Evolutionary conservation across 2,329 filamentous ascomycete species (phyloP).

Genomic region (Alternaria dauci): DNA sequence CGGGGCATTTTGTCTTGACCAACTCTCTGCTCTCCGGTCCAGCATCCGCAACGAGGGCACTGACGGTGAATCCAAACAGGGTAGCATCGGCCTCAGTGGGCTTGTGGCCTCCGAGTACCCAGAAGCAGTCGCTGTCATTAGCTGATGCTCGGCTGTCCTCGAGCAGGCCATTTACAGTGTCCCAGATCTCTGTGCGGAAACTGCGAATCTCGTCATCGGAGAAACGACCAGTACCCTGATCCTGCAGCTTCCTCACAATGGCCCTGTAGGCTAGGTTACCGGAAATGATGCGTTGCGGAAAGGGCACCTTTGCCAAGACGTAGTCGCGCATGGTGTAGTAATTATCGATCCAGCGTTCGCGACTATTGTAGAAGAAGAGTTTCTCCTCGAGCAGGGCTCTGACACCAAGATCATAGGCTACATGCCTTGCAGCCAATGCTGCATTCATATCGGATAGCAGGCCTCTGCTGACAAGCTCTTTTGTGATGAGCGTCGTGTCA

Average conservation of each 20-base stretch:
- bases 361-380: conserved; percentile 28
- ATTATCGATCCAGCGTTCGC: conserved; percentile 63
- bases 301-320: conserved; percentile 60
- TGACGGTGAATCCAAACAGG: conserved; percentile 66
- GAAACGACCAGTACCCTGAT: conserved; percentile 65
- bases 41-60: conserved; percentile 62
- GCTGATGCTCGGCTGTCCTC: conserved; percentile 46
- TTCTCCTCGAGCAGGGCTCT: neutral
- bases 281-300: conserved; percentile 50
- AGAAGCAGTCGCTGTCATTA: conserved; percentile 58
- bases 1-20: conserved; percentile 57
- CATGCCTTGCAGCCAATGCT: neutral
- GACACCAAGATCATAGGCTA: neutral
- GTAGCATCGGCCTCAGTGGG: conserved; percentile 66
- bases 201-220: conserved; percentile 58
- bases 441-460: conserved; percentile 36
- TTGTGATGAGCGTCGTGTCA: conserved; percentile 66
- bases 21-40: conserved; percentile 57
- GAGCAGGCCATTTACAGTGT: conserved; percentile 58
- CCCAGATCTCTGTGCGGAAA: conserved; percentile 64
- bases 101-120: conserved; percentile 62
- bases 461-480: conserved; percentile 54
- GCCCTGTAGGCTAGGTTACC: conserved; percentile 61
- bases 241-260: conserved; percentile 57
- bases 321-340: conserved; percentile 66